Evolutionary conservation across 129 eudicot genomes (phyloP).

Genomic region (Solidago caesia): DNA sequence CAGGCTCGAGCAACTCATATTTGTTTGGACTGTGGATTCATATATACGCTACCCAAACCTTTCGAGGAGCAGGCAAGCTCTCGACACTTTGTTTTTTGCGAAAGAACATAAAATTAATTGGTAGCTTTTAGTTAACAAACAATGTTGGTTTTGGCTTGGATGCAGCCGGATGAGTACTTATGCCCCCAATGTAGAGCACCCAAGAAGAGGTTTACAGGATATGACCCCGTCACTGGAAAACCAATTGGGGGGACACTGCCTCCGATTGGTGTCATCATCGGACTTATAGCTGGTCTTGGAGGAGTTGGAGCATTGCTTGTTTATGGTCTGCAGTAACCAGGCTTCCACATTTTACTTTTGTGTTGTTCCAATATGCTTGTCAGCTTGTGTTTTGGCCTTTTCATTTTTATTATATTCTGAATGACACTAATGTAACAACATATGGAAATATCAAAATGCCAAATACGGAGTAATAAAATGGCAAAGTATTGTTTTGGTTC

Average conservation of each 20-base stretch:
- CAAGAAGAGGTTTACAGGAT: conserved; percentile 88
- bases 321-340: conserved; percentile 84
- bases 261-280: conserved; percentile 84
- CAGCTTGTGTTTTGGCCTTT: conserved; percentile 1
- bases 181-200: conserved; percentile 98
- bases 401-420: neutral
- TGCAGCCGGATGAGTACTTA: conserved; percentile 84
- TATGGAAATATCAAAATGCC: neutral
- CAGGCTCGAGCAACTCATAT: conserved; percentile 97
- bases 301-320: conserved; percentile 95
- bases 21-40: conserved; percentile 96
- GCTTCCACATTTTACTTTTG: neutral
- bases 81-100: neutral
- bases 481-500: neutral
- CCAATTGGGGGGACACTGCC: conserved; percentile 76
- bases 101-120: neutral
- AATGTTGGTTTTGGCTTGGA: conserved; percentile 3
- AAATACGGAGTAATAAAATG: neutral
- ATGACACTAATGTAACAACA: conserved; percentile 2
- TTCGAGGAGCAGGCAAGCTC: conserved; percentile 94
- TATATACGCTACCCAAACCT: conserved; percentile 76
- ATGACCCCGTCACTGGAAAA: conserved; percentile 77
- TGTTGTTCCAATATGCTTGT: conserved; percentile 3
- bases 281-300: conserved; percentile 81
- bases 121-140: neutral